Evolutionary conservation across 1,284 basidiomycete species (phyloP).

Genomic region (Trametes hirsuta): DNA sequence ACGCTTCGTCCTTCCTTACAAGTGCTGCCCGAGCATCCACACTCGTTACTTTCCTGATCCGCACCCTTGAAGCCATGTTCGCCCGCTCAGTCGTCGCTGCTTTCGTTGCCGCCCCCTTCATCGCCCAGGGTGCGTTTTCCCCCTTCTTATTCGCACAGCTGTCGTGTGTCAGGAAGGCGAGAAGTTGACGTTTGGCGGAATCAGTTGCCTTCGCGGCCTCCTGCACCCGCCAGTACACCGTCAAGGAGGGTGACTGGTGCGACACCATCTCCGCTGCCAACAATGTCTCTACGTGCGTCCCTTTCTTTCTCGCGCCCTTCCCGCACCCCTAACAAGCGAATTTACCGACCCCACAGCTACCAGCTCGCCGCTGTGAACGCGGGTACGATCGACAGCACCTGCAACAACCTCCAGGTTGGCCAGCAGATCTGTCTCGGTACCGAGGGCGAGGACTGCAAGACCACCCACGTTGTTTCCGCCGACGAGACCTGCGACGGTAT

Average conservation of each 20-base stretch:
- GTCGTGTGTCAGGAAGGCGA: background rate
- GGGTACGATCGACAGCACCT: conserved; percentile 48
- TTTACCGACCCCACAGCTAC: conserved; percentile 48
- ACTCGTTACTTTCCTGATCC: conserved; percentile 26
- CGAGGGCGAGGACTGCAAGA: conserved; percentile 36
- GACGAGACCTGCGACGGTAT: conserved; percentile 58
- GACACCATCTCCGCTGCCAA: conserved; percentile 69
- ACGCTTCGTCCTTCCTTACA: conserved; percentile 24
- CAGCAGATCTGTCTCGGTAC: conserved; percentile 41
- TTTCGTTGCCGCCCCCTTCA: conserved; percentile 45
- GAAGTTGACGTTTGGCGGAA: conserved; percentile 2
- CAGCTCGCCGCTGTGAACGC: conserved; percentile 70
- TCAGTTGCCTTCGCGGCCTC: conserved; percentile 46
- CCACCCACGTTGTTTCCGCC: conserved; percentile 45
- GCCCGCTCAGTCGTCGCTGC: conserved; percentile 42
- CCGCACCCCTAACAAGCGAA: conserved; percentile 9
- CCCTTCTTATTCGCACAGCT: background rate
- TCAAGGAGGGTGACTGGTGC: conserved; percentile 64
- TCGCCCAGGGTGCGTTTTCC: conserved; percentile 44
- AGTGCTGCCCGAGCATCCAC: conserved; percentile 26
- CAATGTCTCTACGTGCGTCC: conserved; percentile 65
- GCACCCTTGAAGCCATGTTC: conserved; percentile 46
- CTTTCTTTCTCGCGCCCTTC: background rate
- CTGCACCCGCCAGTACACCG: conserved; percentile 66
- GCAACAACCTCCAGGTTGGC: conserved; percentile 60